Base-by-base conservation (phyloP, 2,329 filamentous ascomycete genomes). In the Diaporthe humulicola region DNA sequence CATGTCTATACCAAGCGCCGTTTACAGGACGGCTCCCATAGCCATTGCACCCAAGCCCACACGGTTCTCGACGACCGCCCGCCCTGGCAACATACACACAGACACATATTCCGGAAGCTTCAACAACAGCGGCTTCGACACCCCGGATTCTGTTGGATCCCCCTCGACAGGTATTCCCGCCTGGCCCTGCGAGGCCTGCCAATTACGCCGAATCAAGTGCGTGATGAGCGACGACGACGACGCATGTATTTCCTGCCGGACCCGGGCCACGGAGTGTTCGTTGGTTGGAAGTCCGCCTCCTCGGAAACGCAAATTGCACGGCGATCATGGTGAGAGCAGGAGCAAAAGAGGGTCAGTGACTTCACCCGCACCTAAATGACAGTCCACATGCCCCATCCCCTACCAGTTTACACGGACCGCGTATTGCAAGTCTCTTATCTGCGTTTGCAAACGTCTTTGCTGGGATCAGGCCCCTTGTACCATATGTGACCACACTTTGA, bases 231-330 rank as follows among this genome's bases (percentile, higher is more conserved):
- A 95, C 81, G 94, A 96, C 82, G 93, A 93, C 77, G 88, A 88
- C 52, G 87, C 89, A 78, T 97, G 95, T 84, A 89, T 95, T 77
- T 88, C 94, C 77, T 97, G 95, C 84, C 93, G 94, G 81, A 92
- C 93, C 82, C 92, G 93, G 84, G 93, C 92, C 80, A 90, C 94
- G 81, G 92, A 95, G 78, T 97, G 94, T 84, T 96, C 94, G 57
- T 92, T 96, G 82, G 88, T 92, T 69, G 91, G 93, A 78, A 95
- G 93, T 82, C 94, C 94, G 33, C 91, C 92, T 81, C 92, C 93
- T 74, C 90, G 94, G 79, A 97, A 97, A 87, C 90, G 95, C 82
- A 96, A 96, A 86, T 85, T 94, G 77, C 91, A 93, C 84, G 89
- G 90, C 80, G 90, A 92, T 79, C 86, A 87, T 75, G 90, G 91